A percentile compares a stretch with the other conserved stretches of the same genome.
Evolutionary conservation across 1,284 basidiomycete genomes (phyloP).

Genomic region (Amylostereum chailletii): DNA sequence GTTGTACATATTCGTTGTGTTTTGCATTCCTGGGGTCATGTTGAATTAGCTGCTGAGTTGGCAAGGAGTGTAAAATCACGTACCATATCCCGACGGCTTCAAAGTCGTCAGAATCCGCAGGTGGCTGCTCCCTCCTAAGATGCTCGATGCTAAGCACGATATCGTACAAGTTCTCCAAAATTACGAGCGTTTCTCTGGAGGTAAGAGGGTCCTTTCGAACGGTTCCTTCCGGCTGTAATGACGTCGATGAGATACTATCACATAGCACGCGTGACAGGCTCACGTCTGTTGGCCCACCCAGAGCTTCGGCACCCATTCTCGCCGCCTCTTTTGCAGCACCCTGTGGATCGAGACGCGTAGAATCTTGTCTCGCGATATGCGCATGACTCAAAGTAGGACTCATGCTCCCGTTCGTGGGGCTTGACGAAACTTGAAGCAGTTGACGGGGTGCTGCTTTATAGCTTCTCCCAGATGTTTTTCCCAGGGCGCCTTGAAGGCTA

Average conservation of each 20-base stretch:
- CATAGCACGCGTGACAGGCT: constrained; percentile 10
- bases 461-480: constrained; percentile 85
- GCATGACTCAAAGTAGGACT: constrained; percentile 48
- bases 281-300: constrained; percentile 49
- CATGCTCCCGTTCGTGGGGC: constrained; percentile 29
- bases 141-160: constrained; percentile 82
- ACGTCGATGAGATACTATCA: neutral
- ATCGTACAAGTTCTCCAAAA: constrained; percentile 86
- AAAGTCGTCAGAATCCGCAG: constrained; percentile 49
- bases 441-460: constrained; percentile 95
- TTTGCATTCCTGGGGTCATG: constrained; percentile 39
- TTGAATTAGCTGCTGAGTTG: neutral
- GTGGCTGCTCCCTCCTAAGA: constrained; percentile 72
- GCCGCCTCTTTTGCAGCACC: constrained; percentile 64
- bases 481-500: constrained; percentile 91
- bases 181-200: constrained; percentile 69
- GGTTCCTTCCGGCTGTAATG: constrained; percentile 40
- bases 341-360: constrained; percentile 29
- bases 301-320: constrained; percentile 59
- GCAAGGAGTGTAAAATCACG: constrained; percentile 10
- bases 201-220: constrained; percentile 67
- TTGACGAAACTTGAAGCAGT: constrained; percentile 76
- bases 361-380: constrained; percentile 50
- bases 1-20: constrained; percentile 57
- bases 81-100: constrained; percentile 50